Evolutionary conservation across 768 basidiomycete genomes (phyloP).

Genomic region (Boletus pseudopeckii): DNA sequence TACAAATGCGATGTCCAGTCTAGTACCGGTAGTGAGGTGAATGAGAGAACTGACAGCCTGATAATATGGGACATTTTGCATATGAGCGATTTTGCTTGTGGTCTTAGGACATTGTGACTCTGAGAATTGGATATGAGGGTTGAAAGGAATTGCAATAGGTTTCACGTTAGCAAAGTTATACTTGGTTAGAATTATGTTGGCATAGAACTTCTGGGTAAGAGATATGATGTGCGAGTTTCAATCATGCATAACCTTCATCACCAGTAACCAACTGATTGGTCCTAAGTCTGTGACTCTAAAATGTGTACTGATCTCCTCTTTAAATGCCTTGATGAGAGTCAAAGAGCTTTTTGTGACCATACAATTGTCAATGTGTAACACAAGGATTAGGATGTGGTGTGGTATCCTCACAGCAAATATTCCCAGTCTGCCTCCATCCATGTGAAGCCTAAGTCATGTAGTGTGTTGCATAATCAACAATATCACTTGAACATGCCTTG

Average conservation of each 20-base stretch:
- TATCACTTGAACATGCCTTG: too few relatives aligned
- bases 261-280: neutral
- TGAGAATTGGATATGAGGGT: neutral
- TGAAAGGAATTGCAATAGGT: neutral
- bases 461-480: too few relatives aligned
- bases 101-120: neutral
- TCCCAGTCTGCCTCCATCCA: neutral
- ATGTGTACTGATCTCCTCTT: neutral
- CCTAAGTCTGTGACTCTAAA: rapidly evolving
- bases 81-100: rapidly evolving
- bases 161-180: neutral
- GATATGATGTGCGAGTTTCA: neutral
- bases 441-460: neutral
- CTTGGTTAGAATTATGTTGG: neutral
- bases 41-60: neutral
- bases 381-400: rapidly evolving
- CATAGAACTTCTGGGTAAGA: neutral
- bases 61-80: neutral
- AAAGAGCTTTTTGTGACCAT: neutral
- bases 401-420: rapidly evolving
- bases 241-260: neutral
- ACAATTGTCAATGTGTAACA: neutral
- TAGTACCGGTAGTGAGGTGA: neutral
- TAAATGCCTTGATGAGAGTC: rapidly evolving
- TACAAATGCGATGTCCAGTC: too few relatives aligned